Conservation (phyloP, 768 basidiomycete species). For the Tulasnella sp. region DNA sequence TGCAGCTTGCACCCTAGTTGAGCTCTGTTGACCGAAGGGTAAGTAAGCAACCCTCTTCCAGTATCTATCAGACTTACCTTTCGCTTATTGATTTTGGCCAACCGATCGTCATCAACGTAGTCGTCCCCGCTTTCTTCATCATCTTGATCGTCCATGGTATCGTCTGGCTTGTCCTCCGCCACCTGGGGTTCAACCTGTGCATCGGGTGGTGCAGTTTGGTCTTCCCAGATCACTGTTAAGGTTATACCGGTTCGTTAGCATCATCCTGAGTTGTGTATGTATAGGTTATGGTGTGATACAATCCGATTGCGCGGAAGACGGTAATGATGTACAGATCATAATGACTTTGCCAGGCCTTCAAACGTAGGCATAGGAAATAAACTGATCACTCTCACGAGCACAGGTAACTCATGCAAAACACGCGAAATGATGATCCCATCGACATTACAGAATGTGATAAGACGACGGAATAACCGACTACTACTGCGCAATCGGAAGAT, state of each 20-base stretch:
- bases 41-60: not conserved
- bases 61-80: conserved; percentile 1
- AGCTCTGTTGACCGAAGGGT: no score
- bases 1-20: no score
- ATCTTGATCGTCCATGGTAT: not conserved
- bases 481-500: not conserved
- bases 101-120: conserved; percentile 32
- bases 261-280: not conserved
- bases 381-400: not conserved
- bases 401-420: not conserved
- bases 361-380: not conserved
- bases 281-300: not conserved
- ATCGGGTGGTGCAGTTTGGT: no score
- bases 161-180: no score
- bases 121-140: conserved; percentile 57
- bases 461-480: not conserved
- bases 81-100: conserved; percentile 10
- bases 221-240: not conserved
- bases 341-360: conserved; percentile 38
- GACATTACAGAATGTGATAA: not conserved
- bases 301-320: not conserved
- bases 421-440: not conserved
- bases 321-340: conserved; percentile 19
- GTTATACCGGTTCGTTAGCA: not conserved
- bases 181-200: no score